These are phyloP conservation scores for Schoenoplectus tabernaemontani DNA, from an alignment of 202 grass and related monocot genomes.

Conservation along the genomic window DNA sequence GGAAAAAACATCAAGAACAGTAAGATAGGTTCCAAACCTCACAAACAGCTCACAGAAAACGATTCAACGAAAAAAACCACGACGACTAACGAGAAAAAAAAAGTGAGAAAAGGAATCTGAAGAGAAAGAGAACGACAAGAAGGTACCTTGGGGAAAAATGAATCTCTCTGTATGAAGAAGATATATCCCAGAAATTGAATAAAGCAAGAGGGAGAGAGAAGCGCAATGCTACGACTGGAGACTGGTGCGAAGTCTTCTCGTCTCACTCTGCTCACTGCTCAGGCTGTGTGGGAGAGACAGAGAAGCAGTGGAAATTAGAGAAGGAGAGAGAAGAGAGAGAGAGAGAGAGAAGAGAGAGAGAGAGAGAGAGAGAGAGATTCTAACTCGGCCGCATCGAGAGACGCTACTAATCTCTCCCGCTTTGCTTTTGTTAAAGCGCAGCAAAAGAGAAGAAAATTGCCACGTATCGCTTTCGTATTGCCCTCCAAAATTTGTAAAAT, in stretches of 20 bases:
- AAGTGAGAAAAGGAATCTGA: background rate
- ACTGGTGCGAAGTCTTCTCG: too few relatives aligned
- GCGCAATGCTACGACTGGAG: background rate
- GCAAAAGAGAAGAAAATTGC: too few relatives aligned
- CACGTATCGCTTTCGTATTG: too few relatives aligned
- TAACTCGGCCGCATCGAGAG: slow-evolving; percentile 26
- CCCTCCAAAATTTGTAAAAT: too few relatives aligned
- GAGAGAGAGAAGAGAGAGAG: slow-evolving; percentile 15
- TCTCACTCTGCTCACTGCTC: background rate
- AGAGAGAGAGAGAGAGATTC: too few relatives aligned
- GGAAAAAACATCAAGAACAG: background rate
- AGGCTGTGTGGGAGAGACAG: background rate
- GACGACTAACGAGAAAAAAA: background rate
- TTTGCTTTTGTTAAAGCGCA: too few relatives aligned
- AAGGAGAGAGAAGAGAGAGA: slow-evolving; percentile 13
- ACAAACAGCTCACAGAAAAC: background rate
- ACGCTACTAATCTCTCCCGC: too few relatives aligned
- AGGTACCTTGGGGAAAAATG: background rate
- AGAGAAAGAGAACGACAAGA: background rate
- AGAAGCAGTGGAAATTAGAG: background rate
- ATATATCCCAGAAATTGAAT: background rate
- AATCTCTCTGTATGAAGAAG: slow-evolving; percentile 1
- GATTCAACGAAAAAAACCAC: background rate
- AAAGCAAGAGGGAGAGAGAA: slow-evolving; percentile 21
- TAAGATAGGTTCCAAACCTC: background rate